Evolutionary conservation across 192 early-diverging fungal genomes (phyloP), one percentile per base, ranked within the genome.

Genomic region (Dimargaris verticillata): DNA sequence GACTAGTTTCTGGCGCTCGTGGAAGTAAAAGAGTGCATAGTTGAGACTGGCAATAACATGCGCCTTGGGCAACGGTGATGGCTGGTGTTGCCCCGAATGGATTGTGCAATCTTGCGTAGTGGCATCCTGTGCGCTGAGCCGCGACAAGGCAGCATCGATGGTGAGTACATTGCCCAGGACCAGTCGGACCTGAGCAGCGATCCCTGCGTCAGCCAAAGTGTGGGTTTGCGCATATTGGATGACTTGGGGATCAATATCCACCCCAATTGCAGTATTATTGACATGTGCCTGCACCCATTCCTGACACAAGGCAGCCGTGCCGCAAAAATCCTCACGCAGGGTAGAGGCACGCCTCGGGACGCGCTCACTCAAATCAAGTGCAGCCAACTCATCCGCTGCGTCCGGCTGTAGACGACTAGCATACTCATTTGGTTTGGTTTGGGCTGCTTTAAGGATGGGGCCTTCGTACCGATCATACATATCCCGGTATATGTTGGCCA

Each of bases 261-360:
- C 67, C n/a, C 73, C 76, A 42, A 54, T 67, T 2, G 75, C 72
- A 17, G 54, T 38, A 17, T 66, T 53, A 24, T 48, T 62, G 4
- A 65, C 62, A 22, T 43, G 20, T 15, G 41, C 33, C 28, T 55
- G 51, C 43, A 67, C 62, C 72, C 72, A 78, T 60, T 74, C 72
- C 44, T 61, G 53, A 52, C 72, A 78, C 22, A 77, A 54, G n/a
- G 64, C 64, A 5, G 71, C 76, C 6, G 76, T 78, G 0, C 76
- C 76, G 44, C 76, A 78, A 55, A 78, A 78, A 45, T 78, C 76
- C 60, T 78, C 73, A 48, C 76, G 70, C 33, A 75, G 64, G 14
- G 28, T 61, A 47, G 54, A 28, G n/a, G n/a, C n/a, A n/a, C n/a
- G n/a, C n/a, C n/a, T n/a, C n/a, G n/a, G n/a, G n/a, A n/a, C n/a